A percentile compares a stretch with the other conserved stretches of the same genome.
Conservation (phyloP, 2,329 filamentous ascomycete genomes). For the Colletotrichum theobromicola region DNA sequence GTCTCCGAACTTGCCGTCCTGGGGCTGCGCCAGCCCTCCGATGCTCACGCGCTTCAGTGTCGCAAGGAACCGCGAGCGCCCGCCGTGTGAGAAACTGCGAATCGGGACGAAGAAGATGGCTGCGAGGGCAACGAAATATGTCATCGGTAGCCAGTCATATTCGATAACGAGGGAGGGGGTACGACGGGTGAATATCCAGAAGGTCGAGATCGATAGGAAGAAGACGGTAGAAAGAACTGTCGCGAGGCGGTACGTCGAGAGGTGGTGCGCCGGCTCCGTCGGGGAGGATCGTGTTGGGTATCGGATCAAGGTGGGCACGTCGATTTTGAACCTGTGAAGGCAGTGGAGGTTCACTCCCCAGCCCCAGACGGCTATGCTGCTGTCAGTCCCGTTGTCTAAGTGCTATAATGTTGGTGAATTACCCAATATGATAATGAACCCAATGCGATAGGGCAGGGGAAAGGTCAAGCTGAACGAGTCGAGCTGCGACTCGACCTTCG, state of each 20-base stretch:
- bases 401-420: conserved; percentile 31
- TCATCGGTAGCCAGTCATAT: conserved; percentile 87
- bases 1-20: conserved; percentile 94
- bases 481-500: conserved; percentile 71
- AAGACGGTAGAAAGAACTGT: conserved; percentile 77
- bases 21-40: conserved; percentile 83
- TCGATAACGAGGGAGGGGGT: conserved; percentile 71
- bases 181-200: conserved; percentile 82
- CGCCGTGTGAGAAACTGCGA: conserved; percentile 69
- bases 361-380: conserved; percentile 80
- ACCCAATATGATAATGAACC: conserved; percentile 86
- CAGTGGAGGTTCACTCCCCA: conserved; percentile 94
- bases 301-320: conserved; percentile 84
- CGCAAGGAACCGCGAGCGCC: conserved; percentile 76
- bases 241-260: conserved; percentile 86
- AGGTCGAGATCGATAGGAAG: conserved; percentile 73
- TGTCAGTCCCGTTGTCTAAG: conserved; percentile 5
- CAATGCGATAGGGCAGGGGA: conserved; percentile 88
- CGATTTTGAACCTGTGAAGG: conserved; percentile 79
- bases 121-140: conserved; percentile 77
- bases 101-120: conserved; percentile 76
- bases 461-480: conserved; percentile 88
- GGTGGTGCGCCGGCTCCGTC: conserved; percentile 76
- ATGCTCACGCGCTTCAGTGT: conserved; percentile 80
- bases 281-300: conserved; percentile 79